Percentiles rank a stretch among this genome's conserved stretches.
phyloP scores from a whole-genome alignment of 2,329 filamentous ascomycete genomes.

The Talaromyces sp. region DNA sequence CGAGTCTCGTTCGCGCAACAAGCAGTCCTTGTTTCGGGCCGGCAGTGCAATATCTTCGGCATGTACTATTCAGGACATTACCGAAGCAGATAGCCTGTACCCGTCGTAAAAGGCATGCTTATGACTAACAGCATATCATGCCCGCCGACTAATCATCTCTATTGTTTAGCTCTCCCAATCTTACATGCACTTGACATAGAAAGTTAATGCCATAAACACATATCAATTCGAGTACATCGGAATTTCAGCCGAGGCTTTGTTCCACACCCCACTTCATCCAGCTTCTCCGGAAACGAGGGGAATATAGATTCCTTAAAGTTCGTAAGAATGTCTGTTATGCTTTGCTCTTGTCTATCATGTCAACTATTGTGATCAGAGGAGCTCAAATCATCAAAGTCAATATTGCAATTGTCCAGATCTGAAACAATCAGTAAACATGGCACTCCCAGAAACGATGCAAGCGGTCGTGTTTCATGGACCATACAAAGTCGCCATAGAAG shows the following conservation, averaged over 20 bases:
- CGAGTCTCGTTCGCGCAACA: background rate
- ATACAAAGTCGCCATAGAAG: slow-evolving; percentile 69
- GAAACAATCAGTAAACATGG: background rate
- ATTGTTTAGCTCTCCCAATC: too few relatives aligned
- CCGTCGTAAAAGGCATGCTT: background rate
- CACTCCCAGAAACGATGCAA: slow-evolving; percentile 58
- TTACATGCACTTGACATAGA: background rate
- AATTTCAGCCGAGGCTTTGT: background rate
- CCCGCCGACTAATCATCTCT: background rate
- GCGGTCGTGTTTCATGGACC: slow-evolving; percentile 84
- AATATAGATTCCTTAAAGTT: background rate
- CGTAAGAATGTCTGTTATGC: background rate
- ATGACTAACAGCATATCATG: background rate
- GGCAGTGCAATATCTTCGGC: background rate
- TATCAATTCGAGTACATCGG: background rate
- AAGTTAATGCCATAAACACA: background rate
- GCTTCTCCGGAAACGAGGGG: background rate
- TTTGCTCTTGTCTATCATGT: background rate
- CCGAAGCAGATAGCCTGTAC: background rate
- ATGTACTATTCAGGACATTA: background rate
- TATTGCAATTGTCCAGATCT: background rate
- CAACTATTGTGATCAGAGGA: background rate
- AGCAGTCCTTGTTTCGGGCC: background rate
- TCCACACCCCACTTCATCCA: slow-evolving; percentile 3
- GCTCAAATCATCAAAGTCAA: too few relatives aligned